Conservation (phyloP, 768 basidiomycete genomes). For the Amanita inopinata region DNA sequence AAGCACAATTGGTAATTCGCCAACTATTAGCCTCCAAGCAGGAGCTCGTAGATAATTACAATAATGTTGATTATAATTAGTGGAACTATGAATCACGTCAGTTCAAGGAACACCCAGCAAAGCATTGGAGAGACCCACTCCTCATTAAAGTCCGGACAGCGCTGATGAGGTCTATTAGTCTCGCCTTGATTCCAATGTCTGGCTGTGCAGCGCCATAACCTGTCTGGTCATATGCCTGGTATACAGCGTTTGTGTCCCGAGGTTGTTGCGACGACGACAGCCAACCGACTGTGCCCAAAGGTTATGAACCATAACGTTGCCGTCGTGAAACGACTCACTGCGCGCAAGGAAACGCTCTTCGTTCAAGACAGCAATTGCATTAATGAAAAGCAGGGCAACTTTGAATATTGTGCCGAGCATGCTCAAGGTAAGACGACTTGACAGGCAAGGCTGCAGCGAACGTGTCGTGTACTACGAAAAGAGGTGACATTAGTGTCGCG, state of each 20-base stretch:
- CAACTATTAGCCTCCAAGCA: constrained; percentile 37
- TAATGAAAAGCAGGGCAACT: constrained; percentile 79
- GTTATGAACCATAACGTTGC: constrained; percentile 14
- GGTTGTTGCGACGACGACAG: constrained; percentile 54
- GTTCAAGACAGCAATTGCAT: constrained; percentile 90
- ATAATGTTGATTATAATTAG: constrained; percentile 81
- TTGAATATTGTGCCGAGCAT: constrained; percentile 69
- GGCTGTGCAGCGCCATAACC: constrained; percentile 43
- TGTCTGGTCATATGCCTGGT: constrained; percentile 57
- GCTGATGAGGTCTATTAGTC: constrained; percentile 85
- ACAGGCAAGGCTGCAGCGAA: background rate
- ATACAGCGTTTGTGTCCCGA: constrained; percentile 44
- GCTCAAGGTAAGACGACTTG: background rate
- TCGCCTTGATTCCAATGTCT: constrained; percentile 71
- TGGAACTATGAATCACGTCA: constrained; percentile 53
- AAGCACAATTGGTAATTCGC: background rate
- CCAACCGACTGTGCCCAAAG: constrained; percentile 77
- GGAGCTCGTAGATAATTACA: constrained; percentile 79
- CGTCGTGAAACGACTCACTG: constrained; percentile 42
- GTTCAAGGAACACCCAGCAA: constrained; percentile 10
- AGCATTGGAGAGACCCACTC: constrained; percentile 49
- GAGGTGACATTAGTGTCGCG: background rate
- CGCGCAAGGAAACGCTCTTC: constrained; percentile 94
- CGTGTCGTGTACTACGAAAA: constrained; percentile 5
- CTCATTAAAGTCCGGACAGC: constrained; percentile 96